phyloP scores from a whole-genome alignment of 495 filamentous ascomycete species.

The Xylaria sp. region DNA sequence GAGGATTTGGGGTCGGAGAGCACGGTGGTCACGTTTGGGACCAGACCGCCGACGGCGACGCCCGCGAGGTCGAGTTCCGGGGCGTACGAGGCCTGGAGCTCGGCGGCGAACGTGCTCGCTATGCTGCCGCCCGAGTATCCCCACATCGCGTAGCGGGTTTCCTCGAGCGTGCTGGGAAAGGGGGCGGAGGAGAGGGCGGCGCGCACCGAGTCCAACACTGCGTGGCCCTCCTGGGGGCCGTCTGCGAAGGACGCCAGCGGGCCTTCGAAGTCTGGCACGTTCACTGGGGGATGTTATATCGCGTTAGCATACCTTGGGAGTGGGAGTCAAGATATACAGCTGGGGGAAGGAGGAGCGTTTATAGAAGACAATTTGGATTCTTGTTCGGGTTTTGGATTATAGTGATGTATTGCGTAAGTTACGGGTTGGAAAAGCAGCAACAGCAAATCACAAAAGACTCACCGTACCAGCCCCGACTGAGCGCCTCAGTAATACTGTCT shows the following conservation, averaged over 20 bases:
- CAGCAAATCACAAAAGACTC: constrained; percentile 45
- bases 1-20: not conserved
- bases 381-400: not conserved
- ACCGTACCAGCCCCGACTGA: constrained; percentile 45
- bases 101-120: not conserved
- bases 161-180: constrained; percentile 11
- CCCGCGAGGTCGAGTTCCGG: not conserved
- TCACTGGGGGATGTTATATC: not conserved
- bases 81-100: not conserved
- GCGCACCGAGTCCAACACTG: constrained; percentile 55
- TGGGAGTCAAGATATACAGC: not conserved
- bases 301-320: not conserved
- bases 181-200: constrained; percentile 43
- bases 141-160: not conserved
- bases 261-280: not conserved
- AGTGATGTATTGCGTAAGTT: not conserved
- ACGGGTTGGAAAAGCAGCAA: not conserved
- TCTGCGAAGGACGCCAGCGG: not conserved
- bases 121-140: not conserved
- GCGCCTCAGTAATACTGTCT: constrained; percentile 34
- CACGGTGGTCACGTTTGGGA: not conserved
- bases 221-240: not conserved
- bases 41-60: not conserved
- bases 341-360: not conserved
- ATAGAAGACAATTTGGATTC: not conserved